Base-by-base conservation (phyloP, 805 yeast species). In the Sungouiozyma intestinalis region DNA sequence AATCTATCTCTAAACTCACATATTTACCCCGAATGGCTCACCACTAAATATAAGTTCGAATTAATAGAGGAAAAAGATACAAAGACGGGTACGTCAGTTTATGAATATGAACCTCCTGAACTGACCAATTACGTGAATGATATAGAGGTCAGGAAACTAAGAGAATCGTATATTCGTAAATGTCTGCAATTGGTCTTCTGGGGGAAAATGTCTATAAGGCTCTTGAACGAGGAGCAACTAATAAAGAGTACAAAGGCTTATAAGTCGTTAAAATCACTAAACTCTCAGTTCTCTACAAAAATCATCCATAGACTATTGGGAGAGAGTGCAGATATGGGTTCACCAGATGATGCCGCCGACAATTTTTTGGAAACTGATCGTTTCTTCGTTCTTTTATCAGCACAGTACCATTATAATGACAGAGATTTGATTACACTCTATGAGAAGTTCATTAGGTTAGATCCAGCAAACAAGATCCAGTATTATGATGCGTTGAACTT, bases 401-500 rank as follows among this genome's bases (percentile, higher is more conserved):
- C 69, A 0, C 65, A 68, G 13, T 70, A 71, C 16, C 67, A 67
- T 47, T 78, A 76, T 52, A 50, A 66, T 19, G 81, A 77, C 46
- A 64, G 68, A 15, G 57, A 66, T 27, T 63, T 82, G 11, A 65
- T 68, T 13, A 62, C 63, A 16, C 67, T 75, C 33, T 82, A 72
- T 52, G 67, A 71, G 16, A 53, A 57, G 0, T 67, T 71, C 41
- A 50, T 57, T 3, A 40, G 46, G 0, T 43, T 65, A 39, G 85
- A 81, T 54, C 69, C 73, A 0, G 54, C 48, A 0, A 63, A 69
- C 38, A 47, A 55, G 2, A 77, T 82, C 1, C 57, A 64, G 29
- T 80, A 79, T 48, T 71, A 76, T 49, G 87, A 82, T 54, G 73
- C 81, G 0, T 55, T 82, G 29, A 63, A 60, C 5, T 69, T 61